phyloP scores from a whole-genome alignment of 176 grass and related monocot species.

The Tuctoria greenei region DNA sequence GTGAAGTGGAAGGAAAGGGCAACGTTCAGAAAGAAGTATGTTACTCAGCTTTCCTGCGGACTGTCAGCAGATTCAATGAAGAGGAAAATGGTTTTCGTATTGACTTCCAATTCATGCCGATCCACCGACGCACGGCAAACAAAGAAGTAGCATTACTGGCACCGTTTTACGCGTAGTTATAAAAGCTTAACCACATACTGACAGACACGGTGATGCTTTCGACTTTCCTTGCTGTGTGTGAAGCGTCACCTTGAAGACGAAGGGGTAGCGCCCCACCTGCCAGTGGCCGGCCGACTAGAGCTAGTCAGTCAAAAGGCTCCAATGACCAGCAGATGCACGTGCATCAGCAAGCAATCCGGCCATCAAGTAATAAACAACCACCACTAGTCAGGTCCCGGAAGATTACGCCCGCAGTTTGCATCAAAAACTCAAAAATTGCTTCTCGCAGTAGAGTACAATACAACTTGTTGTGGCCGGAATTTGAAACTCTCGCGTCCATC shows the following conservation, averaged over 20 bases:
- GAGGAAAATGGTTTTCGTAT: not conserved
- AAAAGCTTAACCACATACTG: not conserved
- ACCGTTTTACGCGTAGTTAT: not conserved
- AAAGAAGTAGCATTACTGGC: not conserved
- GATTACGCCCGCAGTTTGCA: not conserved
- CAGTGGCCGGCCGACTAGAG: not conserved
- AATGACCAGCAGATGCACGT: not conserved
- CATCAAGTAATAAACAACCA: not conserved
- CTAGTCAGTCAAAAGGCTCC: not conserved
- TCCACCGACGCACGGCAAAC: not conserved
- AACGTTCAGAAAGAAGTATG: not conserved
- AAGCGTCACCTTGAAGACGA: not conserved
- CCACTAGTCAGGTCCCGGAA: not conserved
- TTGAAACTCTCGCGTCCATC: no score
- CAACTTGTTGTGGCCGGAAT: no score
- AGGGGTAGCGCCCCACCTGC: not conserved
- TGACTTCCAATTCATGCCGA: not conserved
- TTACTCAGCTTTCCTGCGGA: not conserved
- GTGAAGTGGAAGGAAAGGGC: not conserved
- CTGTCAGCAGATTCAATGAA: not conserved
- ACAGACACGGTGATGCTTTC: no score
- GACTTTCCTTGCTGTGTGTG: not conserved
- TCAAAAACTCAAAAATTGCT: no score
- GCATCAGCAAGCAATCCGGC: constrained; percentile 1
- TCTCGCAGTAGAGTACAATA: no score